Evolutionary conservation across 441 rosid genomes (phyloP).

Genomic region (Gossypium trilobum): DNA sequence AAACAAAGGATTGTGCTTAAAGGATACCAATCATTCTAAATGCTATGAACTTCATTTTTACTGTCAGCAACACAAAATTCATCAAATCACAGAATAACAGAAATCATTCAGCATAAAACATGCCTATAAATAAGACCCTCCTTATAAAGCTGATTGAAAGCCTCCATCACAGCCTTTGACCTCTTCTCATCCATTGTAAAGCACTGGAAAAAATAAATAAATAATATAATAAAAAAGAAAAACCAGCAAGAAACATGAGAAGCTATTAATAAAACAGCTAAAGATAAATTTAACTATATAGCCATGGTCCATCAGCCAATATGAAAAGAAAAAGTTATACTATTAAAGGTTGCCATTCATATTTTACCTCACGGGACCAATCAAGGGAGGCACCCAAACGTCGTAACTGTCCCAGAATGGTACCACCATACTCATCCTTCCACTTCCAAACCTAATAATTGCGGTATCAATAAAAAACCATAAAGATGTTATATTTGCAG

Average conservation of each 20-base stretch:
- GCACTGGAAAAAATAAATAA: slow-evolving; percentile 36
- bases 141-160: slow-evolving; percentile 56
- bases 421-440: slow-evolving; percentile 68
- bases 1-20: background rate
- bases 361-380: slow-evolving; percentile 92
- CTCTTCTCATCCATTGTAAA: slow-evolving; percentile 89
- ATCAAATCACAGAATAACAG: background rate
- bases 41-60: background rate
- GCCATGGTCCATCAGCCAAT: background rate
- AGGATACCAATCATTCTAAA: background rate
- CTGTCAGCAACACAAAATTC: background rate
- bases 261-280: background rate
- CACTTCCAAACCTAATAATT: slow-evolving; percentile 78
- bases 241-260: background rate
- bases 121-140: slow-evolving; percentile 87
- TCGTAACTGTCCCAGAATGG: slow-evolving; percentile 58
- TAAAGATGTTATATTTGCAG: slow-evolving; percentile 1
- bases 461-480: slow-evolving; percentile 19
- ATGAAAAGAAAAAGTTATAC: background rate
- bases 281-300: background rate
- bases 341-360: background rate
- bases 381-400: slow-evolving; percentile 86
- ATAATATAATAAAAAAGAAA: background rate
- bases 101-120: background rate
- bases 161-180: slow-evolving; percentile 78